Conservation (phyloP, 768 basidiomycete genomes). For the Gloeostereum incarnatum region DNA sequence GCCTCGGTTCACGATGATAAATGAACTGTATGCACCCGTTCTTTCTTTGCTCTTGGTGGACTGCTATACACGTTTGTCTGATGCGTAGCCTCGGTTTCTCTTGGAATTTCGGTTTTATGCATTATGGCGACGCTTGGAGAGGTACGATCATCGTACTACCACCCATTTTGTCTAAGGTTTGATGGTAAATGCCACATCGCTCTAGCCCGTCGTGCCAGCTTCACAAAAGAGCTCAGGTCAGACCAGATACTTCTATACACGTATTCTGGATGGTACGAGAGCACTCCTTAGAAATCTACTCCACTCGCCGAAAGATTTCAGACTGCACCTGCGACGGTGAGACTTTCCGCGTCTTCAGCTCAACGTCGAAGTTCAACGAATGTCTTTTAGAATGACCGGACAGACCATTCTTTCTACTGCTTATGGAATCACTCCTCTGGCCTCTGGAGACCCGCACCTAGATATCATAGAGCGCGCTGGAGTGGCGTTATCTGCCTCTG, state of each 20-base stretch:
- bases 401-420: constrained; percentile 6
- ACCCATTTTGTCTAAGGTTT: neutral
- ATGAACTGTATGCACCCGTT: constrained; percentile 15
- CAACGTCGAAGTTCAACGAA: neutral
- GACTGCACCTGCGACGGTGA: constrained; percentile 11
- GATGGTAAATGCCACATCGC: too few species aligned
- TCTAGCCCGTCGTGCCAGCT: constrained; percentile 5
- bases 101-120: constrained; percentile 24
- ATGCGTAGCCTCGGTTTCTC: constrained; percentile 25
- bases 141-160: constrained; percentile 12
- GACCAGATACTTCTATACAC: constrained; percentile 3
- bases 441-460: constrained; percentile 7
- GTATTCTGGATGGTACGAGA: constrained; percentile 4
- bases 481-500: constrained; percentile 4
- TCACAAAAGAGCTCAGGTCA: constrained; percentile 8
- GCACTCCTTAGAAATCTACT: constrained; percentile 6
- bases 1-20: constrained; percentile 18
- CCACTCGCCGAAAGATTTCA: constrained; percentile 5
- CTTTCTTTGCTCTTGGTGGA: neutral
- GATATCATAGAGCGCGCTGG: constrained; percentile 7
- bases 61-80: neutral
- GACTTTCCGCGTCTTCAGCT: neutral
- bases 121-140: constrained; percentile 22
- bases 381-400: constrained; percentile 7
- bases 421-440: constrained; percentile 8